Conservation (phyloP, 257 asterid species). For the Solanum chmielewskii region DNA sequence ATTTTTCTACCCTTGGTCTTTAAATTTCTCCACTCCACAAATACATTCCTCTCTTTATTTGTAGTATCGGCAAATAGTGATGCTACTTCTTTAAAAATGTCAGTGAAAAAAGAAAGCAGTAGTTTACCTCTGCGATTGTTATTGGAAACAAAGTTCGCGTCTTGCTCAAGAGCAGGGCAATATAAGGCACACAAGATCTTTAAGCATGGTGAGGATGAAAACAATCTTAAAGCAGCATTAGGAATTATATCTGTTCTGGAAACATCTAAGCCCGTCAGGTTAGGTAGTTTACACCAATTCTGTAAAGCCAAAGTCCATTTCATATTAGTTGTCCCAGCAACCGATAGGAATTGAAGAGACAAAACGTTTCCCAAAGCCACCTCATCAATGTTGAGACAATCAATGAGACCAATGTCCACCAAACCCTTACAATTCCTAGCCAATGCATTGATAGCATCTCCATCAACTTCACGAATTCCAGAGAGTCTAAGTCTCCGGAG, state of each 20-base stretch:
- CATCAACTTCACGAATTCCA: constrained; percentile 59
- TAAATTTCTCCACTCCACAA: constrained; percentile 36
- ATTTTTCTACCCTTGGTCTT: constrained; percentile 27
- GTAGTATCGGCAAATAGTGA: constrained; percentile 37
- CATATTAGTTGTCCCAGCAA: constrained; percentile 56
- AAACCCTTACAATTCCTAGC: constrained; percentile 47
- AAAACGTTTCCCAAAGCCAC: constrained; percentile 38
- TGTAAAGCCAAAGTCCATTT: constrained; percentile 47
- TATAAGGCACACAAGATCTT: constrained; percentile 63
- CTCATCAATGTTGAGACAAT: constrained; percentile 59
- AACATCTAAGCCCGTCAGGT: constrained; percentile 63
- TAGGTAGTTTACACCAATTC: constrained; percentile 47
- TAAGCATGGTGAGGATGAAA: constrained; percentile 42
- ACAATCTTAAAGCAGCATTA: constrained; percentile 27
- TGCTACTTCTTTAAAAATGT: constrained; percentile 48
- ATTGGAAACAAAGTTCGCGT: constrained; percentile 35
- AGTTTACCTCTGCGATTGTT: constrained; percentile 52
- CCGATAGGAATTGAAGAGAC: constrained; percentile 61
- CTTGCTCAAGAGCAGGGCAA: constrained; percentile 50
- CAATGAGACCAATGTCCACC: constrained; percentile 59
- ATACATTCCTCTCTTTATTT: constrained; percentile 34
- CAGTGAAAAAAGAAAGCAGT: constrained; percentile 43
- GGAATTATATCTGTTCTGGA: constrained; percentile 62
- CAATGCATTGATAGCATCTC: constrained; percentile 60
- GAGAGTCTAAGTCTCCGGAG: constrained; percentile 60